Base-by-base conservation (phyloP, 371 early-diverging fungal genomes). In the Syncephalastrum contaminatum region DNA sequence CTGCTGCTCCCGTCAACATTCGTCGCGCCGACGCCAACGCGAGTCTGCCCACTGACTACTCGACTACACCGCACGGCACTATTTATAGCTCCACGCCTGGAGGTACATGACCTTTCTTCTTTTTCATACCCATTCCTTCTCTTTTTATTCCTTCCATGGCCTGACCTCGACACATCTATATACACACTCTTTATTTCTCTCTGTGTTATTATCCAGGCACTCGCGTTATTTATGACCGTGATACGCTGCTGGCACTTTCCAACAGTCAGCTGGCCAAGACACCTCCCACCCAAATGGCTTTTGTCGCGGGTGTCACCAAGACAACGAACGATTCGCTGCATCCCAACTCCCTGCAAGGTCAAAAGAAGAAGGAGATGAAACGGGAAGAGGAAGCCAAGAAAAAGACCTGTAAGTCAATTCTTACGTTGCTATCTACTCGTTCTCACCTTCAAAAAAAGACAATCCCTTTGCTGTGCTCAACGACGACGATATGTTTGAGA, bases 181-280 rank as follows among this genome's bases (percentile, higher is more conserved):
- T 40, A 19, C 16, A 51, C 36, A 6, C 12, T 21, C 53, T 18
- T 43, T 39, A 21, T 22, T 20, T 57, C 20, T 43, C 18, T 45
- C 27, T 50, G n/a, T 42, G 30, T 48, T 44, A 41, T 43, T 30
- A 27, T 16, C 14, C 61, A 83, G 82, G 85, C 49, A 77, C 83
- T 62, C 80, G 83, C 60, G 84, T 82, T 54, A 77, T 77, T 54
- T 88, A 88, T 58, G 88, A 88, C 67, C 84, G 85, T 48, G 66
- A 65, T 54, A 85, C 81, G 7, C 68, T 88, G 63, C 62, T 86
- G 59, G 81, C 81, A 48, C 77, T 88, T 22, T 76, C 83, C 52
- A 84, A 83, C 72, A 86, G 86, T 62, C 82, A 79, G 24, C 59
- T 88, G 60, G 73, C 85, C 4, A 82, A 82, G 59, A 75, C 82